Base-by-base conservation (phyloP, 768 basidiomycete genomes). In the Steccherinum ochraceum region DNA sequence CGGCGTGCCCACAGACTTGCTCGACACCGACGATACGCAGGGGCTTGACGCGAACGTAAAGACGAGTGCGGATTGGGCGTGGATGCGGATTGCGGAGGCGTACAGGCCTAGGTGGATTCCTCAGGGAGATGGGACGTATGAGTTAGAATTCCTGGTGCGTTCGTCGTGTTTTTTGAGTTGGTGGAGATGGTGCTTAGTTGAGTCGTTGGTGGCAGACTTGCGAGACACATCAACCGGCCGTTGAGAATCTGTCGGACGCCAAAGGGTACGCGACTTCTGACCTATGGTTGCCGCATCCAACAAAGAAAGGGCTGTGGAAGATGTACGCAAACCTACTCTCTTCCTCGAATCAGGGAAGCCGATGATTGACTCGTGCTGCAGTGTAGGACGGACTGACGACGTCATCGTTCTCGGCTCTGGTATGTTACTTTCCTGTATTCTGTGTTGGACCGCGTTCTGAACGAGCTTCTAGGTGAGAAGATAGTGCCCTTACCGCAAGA, bases 371-470 rank as follows among this genome's bases (percentile, higher is more conserved):
- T n/a, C 13, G 24, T 21, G 5, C 24, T 4, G 12, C 57, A 55
- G 64, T 24, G 52, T 54, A 48, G 73, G 72, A 7, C 59, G 72
- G 13, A 53, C 52, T n/a, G 74, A 77, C 51, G 75, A 77, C 47
- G 73, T 73, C 49, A 72, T 76, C 50, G 66, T 73, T 54, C 49
- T 56, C 7, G 16, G 30, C 23, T 16, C 46, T 13, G 56, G 56
- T 55, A 25, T 4, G 50, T 35, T 18, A 42, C 45, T 46, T 18
- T 20, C 20, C 44, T 40, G 40, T 24, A 23, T 42, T 50, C 12
- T 73, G 72, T 12, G 56, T 16, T 19, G 40, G 13, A 42, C 18
- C n/a, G 10, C 51, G 50, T 18, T 3, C 4, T 24, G 40, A 24
- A 24, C 46, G 12, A n/a, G 18, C 11, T 49, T 10, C 12, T 41